Percentiles rank a stretch among this genome's conserved stretches.
These are phyloP conservation scores for Takakia lepidozioides DNA, from an alignment of 225 moss, liverwort and hornwort genomes.

Conservation along the genomic window DNA sequence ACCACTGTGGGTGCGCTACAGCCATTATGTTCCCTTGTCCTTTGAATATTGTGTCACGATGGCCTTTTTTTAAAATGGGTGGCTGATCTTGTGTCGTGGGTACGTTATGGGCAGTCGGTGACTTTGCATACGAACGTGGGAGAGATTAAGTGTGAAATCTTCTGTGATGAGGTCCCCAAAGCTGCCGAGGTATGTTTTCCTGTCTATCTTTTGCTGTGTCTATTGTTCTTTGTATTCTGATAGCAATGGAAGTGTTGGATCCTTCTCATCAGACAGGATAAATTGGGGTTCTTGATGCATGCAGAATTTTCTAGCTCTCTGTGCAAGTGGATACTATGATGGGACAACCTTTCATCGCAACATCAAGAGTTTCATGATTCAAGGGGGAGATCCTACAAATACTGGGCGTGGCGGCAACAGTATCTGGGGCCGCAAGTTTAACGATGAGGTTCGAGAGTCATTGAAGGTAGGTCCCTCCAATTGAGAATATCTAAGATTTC, in stretches of 20 bases:
- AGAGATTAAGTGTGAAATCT: slow-evolving; percentile 94
- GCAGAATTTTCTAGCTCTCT: slow-evolving; percentile 92
- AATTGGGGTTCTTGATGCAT: too few relatives aligned
- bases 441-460: slow-evolving; percentile 94
- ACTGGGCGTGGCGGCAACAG: slow-evolving; percentile 93
- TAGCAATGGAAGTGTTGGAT: too few relatives aligned
- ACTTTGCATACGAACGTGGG: slow-evolving; percentile 96
- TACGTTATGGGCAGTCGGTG: slow-evolving; percentile 58
- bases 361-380: slow-evolving; percentile 97
- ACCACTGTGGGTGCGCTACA: too few relatives aligned
- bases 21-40: too few relatives aligned
- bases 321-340: slow-evolving; percentile 82
- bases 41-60: too few relatives aligned
- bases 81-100: neutral
- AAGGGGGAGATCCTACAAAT: slow-evolving; percentile 97
- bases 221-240: too few relatives aligned
- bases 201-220: too few relatives aligned
- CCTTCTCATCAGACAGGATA: too few relatives aligned
- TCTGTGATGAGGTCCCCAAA: slow-evolving; percentile 96
- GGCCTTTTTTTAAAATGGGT: too few relatives aligned
- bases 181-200: slow-evolving; percentile 64
- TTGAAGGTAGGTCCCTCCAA: slow-evolving; percentile 59
- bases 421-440: slow-evolving; percentile 96
- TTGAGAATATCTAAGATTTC: too few relatives aligned
- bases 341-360: slow-evolving; percentile 92